A percentile compares a stretch with the other conserved stretches of the same genome.
phyloP scores from a whole-genome alignment of 2,329 filamentous ascomycete species.

The Beauveria varroae region DNA sequence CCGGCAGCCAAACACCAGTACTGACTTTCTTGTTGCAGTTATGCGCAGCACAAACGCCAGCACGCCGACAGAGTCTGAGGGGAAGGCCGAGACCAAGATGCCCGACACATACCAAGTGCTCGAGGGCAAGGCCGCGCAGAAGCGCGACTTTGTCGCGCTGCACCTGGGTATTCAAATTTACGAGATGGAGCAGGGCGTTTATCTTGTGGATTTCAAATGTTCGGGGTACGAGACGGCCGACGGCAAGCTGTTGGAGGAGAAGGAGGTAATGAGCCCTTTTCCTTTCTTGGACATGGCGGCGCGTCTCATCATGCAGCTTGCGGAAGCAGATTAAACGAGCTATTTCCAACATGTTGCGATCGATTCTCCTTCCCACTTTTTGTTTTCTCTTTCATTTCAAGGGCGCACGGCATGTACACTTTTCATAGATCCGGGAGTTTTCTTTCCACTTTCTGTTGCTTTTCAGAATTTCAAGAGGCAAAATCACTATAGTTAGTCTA shows the following conservation, averaged over 20 bases:
- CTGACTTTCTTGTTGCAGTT: constrained; percentile 21
- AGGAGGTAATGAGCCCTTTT: constrained; percentile 91
- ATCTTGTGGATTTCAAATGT: constrained; percentile 97
- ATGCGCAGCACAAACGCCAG: constrained; percentile 29
- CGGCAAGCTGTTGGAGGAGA: constrained; percentile 74
- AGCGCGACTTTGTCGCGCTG: constrained; percentile 70
- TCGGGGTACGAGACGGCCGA: constrained; percentile 83
- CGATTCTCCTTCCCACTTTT: not conserved
- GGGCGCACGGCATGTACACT: not conserved
- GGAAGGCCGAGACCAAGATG: constrained; percentile 16
- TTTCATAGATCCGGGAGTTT: not conserved
- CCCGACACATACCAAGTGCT: constrained; percentile 32
- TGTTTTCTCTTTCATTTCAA: not conserved
- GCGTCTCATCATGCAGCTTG: constrained; percentile 85
- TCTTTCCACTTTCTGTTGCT: not conserved
- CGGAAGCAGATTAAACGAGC: constrained; percentile 47
- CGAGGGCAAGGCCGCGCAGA: constrained; percentile 31
- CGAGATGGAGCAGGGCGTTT: constrained; percentile 85
- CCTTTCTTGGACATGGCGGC: constrained; percentile 93
- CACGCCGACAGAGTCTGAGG: constrained; percentile 9
- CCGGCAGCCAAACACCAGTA: not conserved
- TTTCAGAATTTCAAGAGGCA: not conserved
- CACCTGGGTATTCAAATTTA: constrained; percentile 96
- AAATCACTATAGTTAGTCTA: not conserved
- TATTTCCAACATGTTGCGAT: too few species aligned